Base-by-base conservation (phyloP, 2,329 filamentous ascomycete genomes). In the Penicillium sp. region DNA sequence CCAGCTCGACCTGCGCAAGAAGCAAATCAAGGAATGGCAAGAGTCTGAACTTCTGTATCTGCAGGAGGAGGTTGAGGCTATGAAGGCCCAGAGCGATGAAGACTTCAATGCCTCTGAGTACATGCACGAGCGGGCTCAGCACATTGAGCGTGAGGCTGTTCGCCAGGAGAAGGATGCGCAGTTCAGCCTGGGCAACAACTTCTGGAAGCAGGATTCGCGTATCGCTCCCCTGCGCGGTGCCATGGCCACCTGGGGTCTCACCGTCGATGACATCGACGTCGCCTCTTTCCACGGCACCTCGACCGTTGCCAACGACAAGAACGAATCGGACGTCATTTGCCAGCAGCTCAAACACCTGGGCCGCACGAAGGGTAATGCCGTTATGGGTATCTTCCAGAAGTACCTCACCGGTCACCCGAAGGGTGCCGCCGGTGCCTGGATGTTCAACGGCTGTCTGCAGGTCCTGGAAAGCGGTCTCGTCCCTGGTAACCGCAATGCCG, bases 271-370 rank as follows among this genome's bases (percentile, higher is more conserved):
- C 65, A 83, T 98, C 31, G 87, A 81, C 61, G 90, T 98, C 56
- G 92, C 93, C 13, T 97, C 93, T 12, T 97, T 97, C 88, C 93
- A 98, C 78, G 93, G 93, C 65, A 98, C 93, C 35, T 97, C 93
- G 1, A 98, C 93, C 58, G 90, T 95, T 68, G 93, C 93, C 61
- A 98, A 98, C 72, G 93, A 98, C 79, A 97, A 97, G 85, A 98
- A 98, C 74, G 93, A 98, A 73, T 97, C 93, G 15, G 91, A 91
- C 46, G 93, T 96, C 66, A 87, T 98, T 63, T 96, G 92, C 79
- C 84, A 96, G 72, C 95, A 98, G 75, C 83, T 98, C 73, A 85
- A 86, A 62, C 95, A 98, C 69, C 85, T 98, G 46, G 93, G 93
- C 59, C 88, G 93, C 63, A 87, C 86, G 74, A 96, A 96, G 84